Conservation (phyloP, 2,329 filamentous ascomycete genomes). For the Colletotrichum agaves region DNA sequence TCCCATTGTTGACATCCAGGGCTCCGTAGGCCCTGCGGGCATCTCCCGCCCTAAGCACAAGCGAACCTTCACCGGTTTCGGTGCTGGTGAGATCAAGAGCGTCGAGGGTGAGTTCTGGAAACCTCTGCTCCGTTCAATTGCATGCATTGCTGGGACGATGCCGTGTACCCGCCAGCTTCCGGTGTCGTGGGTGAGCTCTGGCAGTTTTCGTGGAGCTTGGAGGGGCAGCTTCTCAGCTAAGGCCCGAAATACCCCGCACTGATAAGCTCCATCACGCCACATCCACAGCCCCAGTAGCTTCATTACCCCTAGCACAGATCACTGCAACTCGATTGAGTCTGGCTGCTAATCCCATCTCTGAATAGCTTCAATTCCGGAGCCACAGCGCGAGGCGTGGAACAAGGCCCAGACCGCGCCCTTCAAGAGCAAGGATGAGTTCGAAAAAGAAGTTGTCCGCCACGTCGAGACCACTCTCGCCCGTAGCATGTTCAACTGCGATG, state of each 20-base stretch:
- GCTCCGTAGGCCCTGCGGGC: constrained; percentile 86
- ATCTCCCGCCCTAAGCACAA: constrained; percentile 93
- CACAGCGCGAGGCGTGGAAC: constrained; percentile 83
- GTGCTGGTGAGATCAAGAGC: constrained; percentile 88
- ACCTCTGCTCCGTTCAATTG: background rate
- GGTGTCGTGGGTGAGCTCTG: constrained; percentile 20
- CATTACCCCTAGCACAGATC: background rate
- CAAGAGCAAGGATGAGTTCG: constrained; percentile 82
- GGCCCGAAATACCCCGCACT: constrained; percentile 43
- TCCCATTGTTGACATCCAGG: constrained; percentile 87
- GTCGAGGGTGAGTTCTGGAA: constrained; percentile 76
- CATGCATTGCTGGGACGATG: background rate
- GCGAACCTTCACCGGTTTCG: constrained; percentile 95
- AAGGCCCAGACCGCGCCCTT: constrained; percentile 74
- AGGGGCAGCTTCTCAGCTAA: constrained; percentile 38
- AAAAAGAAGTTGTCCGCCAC: constrained; percentile 89
- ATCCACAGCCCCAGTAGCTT: constrained; percentile 24
- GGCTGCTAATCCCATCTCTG: constrained; percentile 16
- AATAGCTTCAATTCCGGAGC: constrained; percentile 83
- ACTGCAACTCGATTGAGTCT: background rate
- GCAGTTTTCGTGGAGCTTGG: constrained; percentile 34
- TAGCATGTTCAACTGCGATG: constrained; percentile 98
- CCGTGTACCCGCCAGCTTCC: constrained; percentile 8
- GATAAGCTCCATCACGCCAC: constrained; percentile 39
- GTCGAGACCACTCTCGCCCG: constrained; percentile 96